Base-by-base conservation (phyloP, 805 yeast genomes). In the Blastobotrys robertii region DNA sequence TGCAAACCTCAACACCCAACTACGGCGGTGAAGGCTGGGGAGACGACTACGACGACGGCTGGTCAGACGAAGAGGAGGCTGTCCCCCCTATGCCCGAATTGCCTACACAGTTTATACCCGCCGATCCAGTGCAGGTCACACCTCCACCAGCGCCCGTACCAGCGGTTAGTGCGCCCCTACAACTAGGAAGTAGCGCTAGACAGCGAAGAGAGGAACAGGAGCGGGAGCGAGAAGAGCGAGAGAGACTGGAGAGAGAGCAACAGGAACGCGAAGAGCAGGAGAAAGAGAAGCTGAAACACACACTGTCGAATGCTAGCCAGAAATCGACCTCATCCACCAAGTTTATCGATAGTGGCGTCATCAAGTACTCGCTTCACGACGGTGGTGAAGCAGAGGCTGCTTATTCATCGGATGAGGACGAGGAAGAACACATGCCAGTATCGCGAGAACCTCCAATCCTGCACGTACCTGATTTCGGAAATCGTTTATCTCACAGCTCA, bases 21-120 rank as follows among this genome's bases (percentile, higher is more conserved):
- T 62, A 62, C 43, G 66, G 62, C 28, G 66, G 65, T 4, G 63
- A 59, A 39, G 66, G 57, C 36, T 62, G 56, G 56, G 45, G 41
- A 15, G 60, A 57, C 22, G 60, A 55, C 28, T 53, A 57, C 38
- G 55, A 51, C 34, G 60, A 52, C 35, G 50, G 47, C 35, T 44
- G 45, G 15, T 42, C 44, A 30, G 46, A 47, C 11, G 50, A 44
- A 15, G 55, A 52, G 8, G 54, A 43, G n/a, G 54, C 40, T n/a
- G 37, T 48, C 12, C 55, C 56, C 3, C 50, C 55, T 16, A 25
- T 53, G 44, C 58, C 58, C 2, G 49, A 39, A 10, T 37, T 53
- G 5, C 52, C 53, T 2, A 37, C 28, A 11, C 41, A 43, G 13
- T 35, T 30, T 2, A 30, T 39, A 38, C 10, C 30, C 3, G 37